These are phyloP conservation scores for Byssothecium circinans DNA, from an alignment of 2,329 filamentous ascomycete genomes.

Conservation along the genomic window DNA sequence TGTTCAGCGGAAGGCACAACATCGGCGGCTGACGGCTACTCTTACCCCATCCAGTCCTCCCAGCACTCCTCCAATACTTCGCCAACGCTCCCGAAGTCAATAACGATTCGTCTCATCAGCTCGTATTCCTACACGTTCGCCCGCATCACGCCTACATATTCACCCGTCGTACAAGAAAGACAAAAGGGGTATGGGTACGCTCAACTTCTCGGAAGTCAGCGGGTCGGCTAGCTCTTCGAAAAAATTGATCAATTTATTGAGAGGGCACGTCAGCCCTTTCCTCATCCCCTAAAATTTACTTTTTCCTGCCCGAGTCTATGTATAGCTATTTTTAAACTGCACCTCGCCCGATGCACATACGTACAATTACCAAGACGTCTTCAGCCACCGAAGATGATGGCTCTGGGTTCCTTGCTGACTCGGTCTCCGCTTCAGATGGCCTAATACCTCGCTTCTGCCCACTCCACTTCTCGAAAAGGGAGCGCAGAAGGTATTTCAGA, in stretches of 20 bases:
- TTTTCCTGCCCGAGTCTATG: not conserved
- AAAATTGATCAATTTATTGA: slow-evolving; percentile 40
- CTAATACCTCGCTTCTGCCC: slow-evolving; percentile 66
- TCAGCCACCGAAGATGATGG: not conserved
- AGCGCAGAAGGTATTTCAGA: slow-evolving; percentile 61
- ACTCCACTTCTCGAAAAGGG: slow-evolving; percentile 63
- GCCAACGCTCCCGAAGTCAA: too few species aligned
- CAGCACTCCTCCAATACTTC: slow-evolving; percentile 17
- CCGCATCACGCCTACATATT: too few species aligned
- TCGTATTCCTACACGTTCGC: too few species aligned
- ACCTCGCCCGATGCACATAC: too few species aligned
- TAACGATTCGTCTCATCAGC: too few species aligned
- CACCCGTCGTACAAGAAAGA: slow-evolving; percentile 9
- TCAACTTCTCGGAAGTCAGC: slow-evolving; percentile 32
- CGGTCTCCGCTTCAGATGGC: slow-evolving; percentile 69
- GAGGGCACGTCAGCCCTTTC: slow-evolving; percentile 34
- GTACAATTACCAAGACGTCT: too few species aligned
- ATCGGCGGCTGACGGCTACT: not conserved
- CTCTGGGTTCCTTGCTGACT: slow-evolving; percentile 18
- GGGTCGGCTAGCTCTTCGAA: slow-evolving; percentile 34
- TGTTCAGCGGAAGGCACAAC: not conserved
- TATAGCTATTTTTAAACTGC: not conserved
- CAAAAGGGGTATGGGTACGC: slow-evolving; percentile 20
- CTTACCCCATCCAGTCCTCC: slow-evolving; percentile 5
- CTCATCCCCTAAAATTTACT: slow-evolving; percentile 6